A percentile compares a stretch with the other conserved stretches of the same genome.
Evolutionary conservation across 2,329 filamentous ascomycete genomes (phyloP).

Genomic region (Cercospora zeae-maydis): DNA sequence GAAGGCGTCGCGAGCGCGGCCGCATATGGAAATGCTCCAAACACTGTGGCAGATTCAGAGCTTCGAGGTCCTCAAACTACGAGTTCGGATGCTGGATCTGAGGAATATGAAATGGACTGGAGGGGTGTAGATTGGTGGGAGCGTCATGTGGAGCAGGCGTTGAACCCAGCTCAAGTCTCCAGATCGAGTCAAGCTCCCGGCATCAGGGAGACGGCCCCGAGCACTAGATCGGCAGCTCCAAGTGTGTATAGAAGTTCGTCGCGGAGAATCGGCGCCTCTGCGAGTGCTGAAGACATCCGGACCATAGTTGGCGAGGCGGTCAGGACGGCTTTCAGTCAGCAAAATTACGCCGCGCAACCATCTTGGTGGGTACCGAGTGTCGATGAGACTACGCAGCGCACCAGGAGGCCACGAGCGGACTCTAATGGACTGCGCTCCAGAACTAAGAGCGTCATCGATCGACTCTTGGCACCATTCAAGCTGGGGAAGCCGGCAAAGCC

Average conservation of each 20-base stretch:
- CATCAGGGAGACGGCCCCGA: not conserved
- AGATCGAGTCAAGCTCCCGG: not conserved
- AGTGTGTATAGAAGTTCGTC: not conserved
- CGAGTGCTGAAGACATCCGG: not conserved
- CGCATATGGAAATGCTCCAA: not conserved
- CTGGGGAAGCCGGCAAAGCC: not conserved
- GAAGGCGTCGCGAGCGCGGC: not conserved
- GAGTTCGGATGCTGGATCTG: not conserved
- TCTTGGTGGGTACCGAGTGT: not conserved
- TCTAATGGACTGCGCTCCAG: not conserved
- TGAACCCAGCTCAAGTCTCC: not conserved
- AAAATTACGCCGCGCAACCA: not conserved
- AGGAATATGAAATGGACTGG: not conserved
- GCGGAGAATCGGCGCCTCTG: not conserved
- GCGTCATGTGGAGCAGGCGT: not conserved
- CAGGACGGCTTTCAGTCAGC: not conserved
- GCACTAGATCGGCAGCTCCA: not conserved
- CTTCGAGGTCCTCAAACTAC: not conserved
- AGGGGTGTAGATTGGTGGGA: not conserved
- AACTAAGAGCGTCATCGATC: not conserved
- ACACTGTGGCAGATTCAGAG: not conserved
- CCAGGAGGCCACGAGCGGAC: not conserved
- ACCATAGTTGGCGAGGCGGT: not conserved
- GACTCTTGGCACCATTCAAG: constrained; percentile 2
- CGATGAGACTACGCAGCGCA: not conserved